Conservation (phyloP, 371 early-diverging fungal species). For the Entomophthora muscae region DNA sequence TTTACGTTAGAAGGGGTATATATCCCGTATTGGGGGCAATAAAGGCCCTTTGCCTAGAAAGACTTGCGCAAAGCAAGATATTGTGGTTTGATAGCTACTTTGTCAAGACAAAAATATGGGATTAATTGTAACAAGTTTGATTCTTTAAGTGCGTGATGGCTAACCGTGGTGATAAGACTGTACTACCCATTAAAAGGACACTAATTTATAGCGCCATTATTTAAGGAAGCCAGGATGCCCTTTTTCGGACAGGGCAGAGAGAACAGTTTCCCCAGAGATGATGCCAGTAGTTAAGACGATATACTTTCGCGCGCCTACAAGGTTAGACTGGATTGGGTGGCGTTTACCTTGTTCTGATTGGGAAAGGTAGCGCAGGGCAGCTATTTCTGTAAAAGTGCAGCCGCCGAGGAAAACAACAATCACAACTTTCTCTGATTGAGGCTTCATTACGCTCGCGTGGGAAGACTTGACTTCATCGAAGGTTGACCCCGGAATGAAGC, state of each 20-base stretch:
- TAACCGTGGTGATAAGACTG: too few relatives aligned
- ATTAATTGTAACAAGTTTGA: too few relatives aligned
- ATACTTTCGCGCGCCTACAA: conserved; percentile 46
- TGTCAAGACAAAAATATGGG: too few relatives aligned
- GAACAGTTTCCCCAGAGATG: conserved; percentile 56
- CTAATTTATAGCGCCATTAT: too few relatives aligned
- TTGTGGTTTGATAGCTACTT: too few relatives aligned
- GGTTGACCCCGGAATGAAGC: conserved; percentile 50
- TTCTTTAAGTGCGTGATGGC: too few relatives aligned
- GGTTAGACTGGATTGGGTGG: conserved; percentile 2
- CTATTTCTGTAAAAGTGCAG: conserved; percentile 82
- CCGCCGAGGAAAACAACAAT: conserved; percentile 89
- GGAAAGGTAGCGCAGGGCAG: conserved; percentile 68
- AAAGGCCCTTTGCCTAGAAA: too few relatives aligned
- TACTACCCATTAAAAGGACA: too few relatives aligned
- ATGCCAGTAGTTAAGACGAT: conserved; percentile 74
- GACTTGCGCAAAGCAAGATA: too few relatives aligned
- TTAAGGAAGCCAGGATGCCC: conserved; percentile 7
- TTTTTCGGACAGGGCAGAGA: conserved; percentile 35
- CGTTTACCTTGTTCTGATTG: conserved; percentile 48
- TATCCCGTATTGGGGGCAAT: too few relatives aligned
- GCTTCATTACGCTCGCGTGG: neutral
- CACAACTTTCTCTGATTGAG: conserved; percentile 23
- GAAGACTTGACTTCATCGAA: conserved; percentile 29
- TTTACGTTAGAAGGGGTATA: too few relatives aligned